Conservation (phyloP, 2,329 filamentous ascomycete species). For the Aspergillus thermomutatus region DNA sequence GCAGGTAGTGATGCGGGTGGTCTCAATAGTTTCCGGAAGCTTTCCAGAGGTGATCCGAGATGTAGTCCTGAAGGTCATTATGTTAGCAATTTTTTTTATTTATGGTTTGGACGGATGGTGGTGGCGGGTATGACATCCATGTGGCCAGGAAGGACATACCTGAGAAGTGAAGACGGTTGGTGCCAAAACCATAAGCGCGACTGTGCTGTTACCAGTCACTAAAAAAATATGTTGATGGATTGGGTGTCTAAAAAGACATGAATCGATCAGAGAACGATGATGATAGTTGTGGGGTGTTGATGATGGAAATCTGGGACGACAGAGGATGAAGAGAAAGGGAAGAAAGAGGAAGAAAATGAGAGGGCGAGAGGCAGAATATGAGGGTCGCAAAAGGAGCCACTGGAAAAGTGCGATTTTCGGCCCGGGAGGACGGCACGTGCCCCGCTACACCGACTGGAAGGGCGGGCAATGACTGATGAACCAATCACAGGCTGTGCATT, state of each 20-base stretch:
- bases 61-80: conserved; percentile 53
- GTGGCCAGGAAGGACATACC: conserved; percentile 50
- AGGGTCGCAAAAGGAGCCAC: not conserved
- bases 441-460: conserved; percentile 23
- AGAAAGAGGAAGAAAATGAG: conserved; percentile 4
- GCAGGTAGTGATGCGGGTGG: conserved; percentile 1
- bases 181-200: conserved; percentile 82
- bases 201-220: conserved; percentile 37
- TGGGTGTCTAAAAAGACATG: conserved; percentile 29
- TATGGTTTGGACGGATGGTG: not conserved
- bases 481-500: conserved; percentile 25
- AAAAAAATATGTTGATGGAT: conserved; percentile 6
- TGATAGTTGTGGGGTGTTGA: conserved; percentile 4
- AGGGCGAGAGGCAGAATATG: conserved; percentile 7
- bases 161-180: conserved; percentile 83
- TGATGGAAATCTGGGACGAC: not conserved
- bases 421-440: conserved; percentile 26
- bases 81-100: conserved; percentile 4
- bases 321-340: conserved; percentile 12
- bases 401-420: conserved; percentile 16
- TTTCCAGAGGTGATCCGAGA: conserved; percentile 69
- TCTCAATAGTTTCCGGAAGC: conserved; percentile 57
- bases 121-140: conserved; percentile 14
- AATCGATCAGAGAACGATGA: not conserved
- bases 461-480: not conserved